Evolutionary conservation across 257 asterid species (phyloP).

Genomic region (Forsythia viridissima): DNA sequence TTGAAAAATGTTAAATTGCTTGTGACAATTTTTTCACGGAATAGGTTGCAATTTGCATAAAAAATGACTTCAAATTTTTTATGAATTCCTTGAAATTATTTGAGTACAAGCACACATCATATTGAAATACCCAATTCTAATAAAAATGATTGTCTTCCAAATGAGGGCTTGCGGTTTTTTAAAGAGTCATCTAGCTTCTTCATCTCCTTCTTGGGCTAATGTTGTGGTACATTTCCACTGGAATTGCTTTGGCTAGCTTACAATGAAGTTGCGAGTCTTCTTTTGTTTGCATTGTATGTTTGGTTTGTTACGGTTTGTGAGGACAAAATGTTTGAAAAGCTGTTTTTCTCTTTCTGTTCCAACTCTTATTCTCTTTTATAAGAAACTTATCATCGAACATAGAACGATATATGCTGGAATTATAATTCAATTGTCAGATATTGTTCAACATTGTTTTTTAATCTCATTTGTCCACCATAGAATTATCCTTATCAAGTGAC

Average conservation of each 20-base stretch:
- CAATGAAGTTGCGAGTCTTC: neutral
- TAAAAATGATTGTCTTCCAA: neutral
- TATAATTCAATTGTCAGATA: neutral
- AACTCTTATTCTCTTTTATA: neutral
- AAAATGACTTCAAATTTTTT: neutral
- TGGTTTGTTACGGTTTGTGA: neutral
- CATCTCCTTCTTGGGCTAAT: neutral
- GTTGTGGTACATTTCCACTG: neutral
- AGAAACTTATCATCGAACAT: neutral
- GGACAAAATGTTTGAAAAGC: neutral
- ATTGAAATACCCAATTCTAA: neutral
- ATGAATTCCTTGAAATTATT: neutral
- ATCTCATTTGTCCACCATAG: neutral
- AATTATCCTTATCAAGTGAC: neutral
- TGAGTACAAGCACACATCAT: neutral
- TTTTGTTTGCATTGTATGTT: neutral
- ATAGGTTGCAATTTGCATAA: neutral
- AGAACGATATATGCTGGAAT: neutral
- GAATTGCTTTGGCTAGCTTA: neutral
- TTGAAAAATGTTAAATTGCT: neutral
- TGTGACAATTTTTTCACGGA: neutral
- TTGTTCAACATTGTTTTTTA: neutral
- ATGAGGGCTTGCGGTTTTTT: neutral
- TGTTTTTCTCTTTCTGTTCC: neutral
- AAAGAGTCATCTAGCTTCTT: neutral